Conservation (phyloP, 2,329 filamentous ascomycete genomes). For the Arachnopeziza araneosa region DNA sequence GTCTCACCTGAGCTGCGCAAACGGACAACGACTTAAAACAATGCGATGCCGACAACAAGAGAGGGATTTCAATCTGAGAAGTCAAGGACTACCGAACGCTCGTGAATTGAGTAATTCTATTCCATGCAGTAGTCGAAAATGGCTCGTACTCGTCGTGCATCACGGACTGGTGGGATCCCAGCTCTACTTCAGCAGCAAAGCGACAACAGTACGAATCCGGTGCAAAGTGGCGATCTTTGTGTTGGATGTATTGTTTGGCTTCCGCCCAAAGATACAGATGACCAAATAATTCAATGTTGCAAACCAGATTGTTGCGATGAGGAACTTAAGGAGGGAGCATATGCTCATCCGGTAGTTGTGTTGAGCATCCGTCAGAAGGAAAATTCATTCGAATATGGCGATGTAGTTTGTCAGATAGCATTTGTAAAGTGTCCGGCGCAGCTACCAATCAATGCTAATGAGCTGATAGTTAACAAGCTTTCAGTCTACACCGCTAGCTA, state of each 20-base stretch:
- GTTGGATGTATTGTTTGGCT: constrained; percentile 10
- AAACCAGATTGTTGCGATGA: constrained; percentile 1
- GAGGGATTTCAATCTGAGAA: not conserved
- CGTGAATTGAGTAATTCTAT: not conserved
- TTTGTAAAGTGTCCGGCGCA: not conserved
- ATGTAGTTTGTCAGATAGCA: constrained; percentile 6
- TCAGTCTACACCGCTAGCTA: not conserved
- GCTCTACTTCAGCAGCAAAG: not conserved
- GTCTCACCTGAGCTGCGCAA: not conserved
- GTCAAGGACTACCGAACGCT: not conserved
- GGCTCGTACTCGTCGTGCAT: not conserved
- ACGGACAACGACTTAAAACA: not conserved
- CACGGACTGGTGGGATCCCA: not conserved
- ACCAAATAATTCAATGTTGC: not conserved
- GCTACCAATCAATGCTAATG: not conserved
- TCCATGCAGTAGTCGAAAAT: not conserved
- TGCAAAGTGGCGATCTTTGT: constrained; percentile 3
- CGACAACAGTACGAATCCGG: not conserved
- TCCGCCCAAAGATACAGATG: not conserved
- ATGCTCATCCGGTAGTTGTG: constrained; percentile 9
- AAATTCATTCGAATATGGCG: not conserved
- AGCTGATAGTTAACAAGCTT: constrained; percentile 6
- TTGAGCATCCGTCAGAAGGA: constrained; percentile 3
- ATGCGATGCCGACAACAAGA: not conserved
- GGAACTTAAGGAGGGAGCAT: constrained; percentile 1